Evolutionary conservation across 768 basidiomycete genomes (phyloP).

Genomic region (Thelephora aurantiotincta): DNA sequence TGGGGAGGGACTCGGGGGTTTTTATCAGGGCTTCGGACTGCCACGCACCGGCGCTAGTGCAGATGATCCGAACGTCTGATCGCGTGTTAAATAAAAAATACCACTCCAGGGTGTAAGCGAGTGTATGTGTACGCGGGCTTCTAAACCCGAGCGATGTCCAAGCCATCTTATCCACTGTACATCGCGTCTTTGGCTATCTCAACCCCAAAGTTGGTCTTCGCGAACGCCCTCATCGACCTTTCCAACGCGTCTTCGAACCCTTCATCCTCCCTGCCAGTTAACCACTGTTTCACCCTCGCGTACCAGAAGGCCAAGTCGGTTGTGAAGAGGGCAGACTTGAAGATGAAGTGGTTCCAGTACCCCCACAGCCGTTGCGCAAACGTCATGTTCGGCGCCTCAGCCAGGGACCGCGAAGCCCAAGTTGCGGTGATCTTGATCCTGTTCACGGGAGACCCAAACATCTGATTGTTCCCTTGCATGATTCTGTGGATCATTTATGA

Average conservation of each 20-base stretch:
- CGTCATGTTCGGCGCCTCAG: constrained; percentile 27
- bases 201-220: constrained; percentile 68
- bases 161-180: not conserved
- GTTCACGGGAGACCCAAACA: constrained; percentile 76
- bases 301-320: constrained; percentile 65
- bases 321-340: constrained; percentile 46
- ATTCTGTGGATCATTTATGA: constrained; percentile 8
- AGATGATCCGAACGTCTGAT: too few relatives aligned
- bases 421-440: constrained; percentile 81
- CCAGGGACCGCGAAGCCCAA: constrained; percentile 62
- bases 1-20: too few relatives aligned
- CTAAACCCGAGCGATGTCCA: too few relatives aligned
- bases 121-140: too few relatives aligned
- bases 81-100: too few relatives aligned
- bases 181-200: constrained; percentile 32
- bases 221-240: constrained; percentile 55
- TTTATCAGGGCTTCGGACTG: too few relatives aligned
- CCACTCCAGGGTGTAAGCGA: too few relatives aligned
- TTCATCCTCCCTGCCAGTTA: constrained; percentile 27
- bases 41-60: too few relatives aligned
- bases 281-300: constrained; percentile 37
- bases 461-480: constrained; percentile 56
- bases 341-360: constrained; percentile 46
- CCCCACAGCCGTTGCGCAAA: constrained; percentile 31
- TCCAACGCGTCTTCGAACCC: constrained; percentile 80